Conservation (phyloP, 2,329 filamentous ascomycete genomes). For the Ceratocystis colombiana region DNA sequence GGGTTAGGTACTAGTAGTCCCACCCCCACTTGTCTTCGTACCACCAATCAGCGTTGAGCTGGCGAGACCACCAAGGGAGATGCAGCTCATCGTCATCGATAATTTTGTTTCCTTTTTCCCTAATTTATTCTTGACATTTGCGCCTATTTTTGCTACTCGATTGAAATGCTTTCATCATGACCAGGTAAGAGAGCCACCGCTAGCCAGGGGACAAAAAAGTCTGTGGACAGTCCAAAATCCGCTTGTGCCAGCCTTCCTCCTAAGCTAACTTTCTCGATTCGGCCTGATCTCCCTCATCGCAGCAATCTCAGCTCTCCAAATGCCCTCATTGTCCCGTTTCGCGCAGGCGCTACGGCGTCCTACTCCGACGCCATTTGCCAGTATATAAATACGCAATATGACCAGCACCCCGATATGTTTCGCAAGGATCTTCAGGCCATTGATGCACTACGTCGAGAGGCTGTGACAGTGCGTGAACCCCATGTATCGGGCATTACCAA, state of each 20-base stretch:
- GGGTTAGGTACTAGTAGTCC: background rate
- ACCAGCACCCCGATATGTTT: slow-evolving; percentile 97
- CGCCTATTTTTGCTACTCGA: background rate
- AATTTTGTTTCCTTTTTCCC: background rate
- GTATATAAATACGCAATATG: slow-evolving; percentile 97
- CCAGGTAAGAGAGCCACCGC: background rate
- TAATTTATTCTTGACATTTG: background rate
- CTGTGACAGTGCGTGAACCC: slow-evolving; percentile 79
- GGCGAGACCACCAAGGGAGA: background rate
- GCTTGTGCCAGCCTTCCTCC: background rate
- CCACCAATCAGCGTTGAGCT: background rate
- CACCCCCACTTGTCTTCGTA: background rate
- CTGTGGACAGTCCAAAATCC: background rate
- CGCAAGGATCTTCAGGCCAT: slow-evolving; percentile 74
- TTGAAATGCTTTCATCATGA: slow-evolving; percentile 3
- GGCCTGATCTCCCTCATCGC: background rate
- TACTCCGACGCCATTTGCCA: slow-evolving; percentile 76
- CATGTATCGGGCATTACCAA: slow-evolving; percentile 79
- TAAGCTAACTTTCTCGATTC: background rate
- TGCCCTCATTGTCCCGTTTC: slow-evolving; percentile 75
- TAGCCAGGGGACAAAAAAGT: background rate
- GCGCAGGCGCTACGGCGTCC: slow-evolving; percentile 67
- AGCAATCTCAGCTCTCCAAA: slow-evolving; percentile 33
- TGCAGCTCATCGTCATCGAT: slow-evolving; percentile 12
- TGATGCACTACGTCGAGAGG: slow-evolving; percentile 70